Percentiles rank a stretch among this genome's conserved stretches.
Conservation (phyloP, 805 yeast species). For the Sugiyamaella floridensis region DNA sequence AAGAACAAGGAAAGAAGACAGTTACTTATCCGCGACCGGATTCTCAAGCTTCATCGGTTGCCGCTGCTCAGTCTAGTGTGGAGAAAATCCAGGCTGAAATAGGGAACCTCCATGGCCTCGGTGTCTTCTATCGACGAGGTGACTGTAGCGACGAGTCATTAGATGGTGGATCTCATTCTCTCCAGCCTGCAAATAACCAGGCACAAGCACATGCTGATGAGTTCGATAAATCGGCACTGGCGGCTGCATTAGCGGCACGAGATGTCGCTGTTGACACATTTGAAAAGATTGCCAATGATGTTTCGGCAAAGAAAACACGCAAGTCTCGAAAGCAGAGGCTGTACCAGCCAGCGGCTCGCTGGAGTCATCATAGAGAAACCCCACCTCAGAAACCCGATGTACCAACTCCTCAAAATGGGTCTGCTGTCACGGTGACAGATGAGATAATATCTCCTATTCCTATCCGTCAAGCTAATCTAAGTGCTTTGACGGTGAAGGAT, state of each 20-base stretch:
- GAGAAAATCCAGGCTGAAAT: neutral
- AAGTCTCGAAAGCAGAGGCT: constrained; percentile 1
- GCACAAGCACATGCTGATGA: constrained; percentile 2
- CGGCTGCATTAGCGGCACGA: constrained; percentile 19
- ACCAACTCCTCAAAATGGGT: neutral
- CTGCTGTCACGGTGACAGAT: neutral
- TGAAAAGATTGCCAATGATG: constrained; percentile 12
- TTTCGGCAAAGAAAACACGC: constrained; percentile 1
- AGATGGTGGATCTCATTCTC: neutral
- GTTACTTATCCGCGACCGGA: neutral
- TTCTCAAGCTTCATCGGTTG: constrained; percentile 1
- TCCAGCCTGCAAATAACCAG: neutral
- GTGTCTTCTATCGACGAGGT: neutral
- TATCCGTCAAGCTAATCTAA: neutral
- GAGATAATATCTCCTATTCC: neutral
- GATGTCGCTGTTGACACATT: constrained; percentile 15
- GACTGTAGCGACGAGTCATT: neutral
- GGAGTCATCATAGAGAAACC: constrained; percentile 5
- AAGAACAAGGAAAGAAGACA: neutral
- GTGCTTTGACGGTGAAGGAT: neutral
- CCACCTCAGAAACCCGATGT: neutral
- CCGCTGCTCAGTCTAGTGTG: constrained; percentile 1
- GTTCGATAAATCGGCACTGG: constrained; percentile 12
- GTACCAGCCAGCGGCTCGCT: constrained; percentile 15
- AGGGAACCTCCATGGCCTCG: neutral